Evolutionary conservation across 2,329 filamentous ascomycete species (phyloP), one percentile per base, ranked within the genome.

Genomic region (Geoglossum cookeanum): DNA sequence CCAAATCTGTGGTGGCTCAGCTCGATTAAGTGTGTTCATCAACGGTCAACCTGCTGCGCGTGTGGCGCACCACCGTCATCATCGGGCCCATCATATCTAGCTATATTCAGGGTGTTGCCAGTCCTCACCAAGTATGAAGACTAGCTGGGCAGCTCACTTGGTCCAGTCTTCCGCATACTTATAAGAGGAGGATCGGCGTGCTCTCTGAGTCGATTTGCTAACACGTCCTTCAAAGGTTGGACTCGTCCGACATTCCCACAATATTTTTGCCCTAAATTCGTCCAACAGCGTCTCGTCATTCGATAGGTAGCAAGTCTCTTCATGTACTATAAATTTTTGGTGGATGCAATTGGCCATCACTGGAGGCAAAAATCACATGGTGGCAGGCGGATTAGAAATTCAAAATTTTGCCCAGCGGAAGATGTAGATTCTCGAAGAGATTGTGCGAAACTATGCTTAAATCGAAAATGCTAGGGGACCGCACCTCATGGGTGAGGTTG

Each of bases 1-100:
- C 27, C 52, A 63, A 55, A 57, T 59, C 51, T 63, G 62, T 30
- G 62, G 62, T 56, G 62, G 62, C 11, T 27, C 58, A 29, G 59
- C 49, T 33, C 60, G 59, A 45, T 45, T 62, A 17, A 62, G 49
- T n/a, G 29, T 53, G 30, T 53, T 53, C 22, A 35, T 32, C 49
- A 53, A 35, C 3, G 33, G 13, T 7, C 8, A 6, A 7, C 22
- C n/a, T 22, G 2, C 42, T 45, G n/a, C n/a, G 4, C 42, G 49
- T 13, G 7, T 35, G 33, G 9, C 30, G 6, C 7, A 30, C 11
- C 49, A 13, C 51, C 55, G 2, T 33, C 56, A 13, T 7, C 48
- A 22, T 15, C 8, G 17, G 29, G 9, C 7, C 1, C 22, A 53
- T 37, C 11, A 22, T 4, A 22, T 13, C 42, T 45, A 22, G 42